Evolutionary conservation across 495 filamentous ascomycete genomes (phyloP).

Genomic region (Evansstolkia leycettana): DNA sequence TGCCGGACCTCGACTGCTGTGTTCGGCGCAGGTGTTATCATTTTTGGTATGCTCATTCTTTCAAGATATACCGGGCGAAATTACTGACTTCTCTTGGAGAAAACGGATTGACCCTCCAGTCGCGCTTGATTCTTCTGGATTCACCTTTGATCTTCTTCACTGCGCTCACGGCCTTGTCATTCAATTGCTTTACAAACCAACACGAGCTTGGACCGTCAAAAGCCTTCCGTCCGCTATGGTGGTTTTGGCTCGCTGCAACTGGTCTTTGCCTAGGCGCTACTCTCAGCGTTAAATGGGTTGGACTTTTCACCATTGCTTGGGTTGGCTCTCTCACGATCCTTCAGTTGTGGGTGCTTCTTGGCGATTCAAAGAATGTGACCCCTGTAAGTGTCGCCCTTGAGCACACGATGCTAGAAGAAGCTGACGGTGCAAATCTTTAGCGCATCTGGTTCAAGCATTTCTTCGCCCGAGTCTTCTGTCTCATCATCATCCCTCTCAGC

Average conservation of each 20-base stretch:
- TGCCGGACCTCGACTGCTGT: slow-evolving; percentile 74
- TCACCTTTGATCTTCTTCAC: slow-evolving; percentile 91
- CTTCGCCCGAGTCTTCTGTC: slow-evolving; percentile 78
- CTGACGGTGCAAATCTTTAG: slow-evolving; percentile 9
- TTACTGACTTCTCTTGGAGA: slow-evolving; percentile 40
- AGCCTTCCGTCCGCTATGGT: slow-evolving; percentile 84
- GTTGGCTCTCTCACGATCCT: slow-evolving; percentile 82
- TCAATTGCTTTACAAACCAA: slow-evolving; percentile 90
- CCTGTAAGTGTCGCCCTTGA: slow-evolving; percentile 32
- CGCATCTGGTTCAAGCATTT: slow-evolving; percentile 84
- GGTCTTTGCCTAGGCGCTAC: slow-evolving; percentile 84
- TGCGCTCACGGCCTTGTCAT: slow-evolving; percentile 79
- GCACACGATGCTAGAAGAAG: neutral
- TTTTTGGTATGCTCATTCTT: slow-evolving; percentile 57
- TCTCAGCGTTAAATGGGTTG: slow-evolving; percentile 96
- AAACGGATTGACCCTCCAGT: slow-evolving; percentile 90
- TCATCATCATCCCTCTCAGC: slow-evolving; percentile 76
- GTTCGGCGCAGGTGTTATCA: slow-evolving; percentile 72
- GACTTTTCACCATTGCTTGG: slow-evolving; percentile 97
- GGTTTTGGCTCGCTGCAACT: slow-evolving; percentile 90
- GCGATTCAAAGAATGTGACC: slow-evolving; percentile 74
- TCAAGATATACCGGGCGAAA: neutral
- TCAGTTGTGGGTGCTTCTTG: slow-evolving; percentile 89
- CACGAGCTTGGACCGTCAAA: slow-evolving; percentile 82
- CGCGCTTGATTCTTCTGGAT: slow-evolving; percentile 88